phyloP scores from a whole-genome alignment of 2,329 filamentous ascomycete genomes.

The Hypomyces rosellus region DNA sequence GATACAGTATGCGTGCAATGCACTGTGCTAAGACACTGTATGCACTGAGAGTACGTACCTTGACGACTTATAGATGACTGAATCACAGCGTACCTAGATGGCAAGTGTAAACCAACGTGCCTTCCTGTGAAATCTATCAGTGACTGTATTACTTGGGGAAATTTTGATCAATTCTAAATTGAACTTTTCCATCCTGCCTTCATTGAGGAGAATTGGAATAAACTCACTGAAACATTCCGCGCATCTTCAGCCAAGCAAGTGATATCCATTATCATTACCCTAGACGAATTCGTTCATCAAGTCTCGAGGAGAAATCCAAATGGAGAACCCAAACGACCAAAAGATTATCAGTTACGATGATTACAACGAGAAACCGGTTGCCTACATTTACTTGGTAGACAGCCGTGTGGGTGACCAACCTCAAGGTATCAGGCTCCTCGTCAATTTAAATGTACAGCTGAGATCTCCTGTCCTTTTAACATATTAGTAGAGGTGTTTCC shows the following conservation, averaged over 20 bases:
- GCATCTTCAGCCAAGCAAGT: too few species aligned
- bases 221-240: too few species aligned
- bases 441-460: background rate
- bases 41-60: background rate
- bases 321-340: background rate
- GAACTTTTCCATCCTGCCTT: too few species aligned
- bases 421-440: slow-evolving; percentile 19
- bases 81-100: background rate
- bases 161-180: background rate
- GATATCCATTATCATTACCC: too few species aligned
- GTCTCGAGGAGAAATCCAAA: background rate
- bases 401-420: slow-evolving; percentile 18
- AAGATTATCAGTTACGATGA: background rate
- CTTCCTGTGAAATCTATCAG: background rate
- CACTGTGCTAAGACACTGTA: slow-evolving; percentile 2
- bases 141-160: background rate
- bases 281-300: background rate
- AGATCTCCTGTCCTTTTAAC: background rate
- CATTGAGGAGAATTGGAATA: too few species aligned
- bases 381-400: slow-evolving; percentile 21
- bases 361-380: slow-evolving; percentile 14
- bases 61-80: background rate
- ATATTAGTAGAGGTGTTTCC: slow-evolving; percentile 20
- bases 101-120: background rate
- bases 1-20: background rate